These are phyloP conservation scores for Eucalyptus virginea DNA, from an alignment of 345 rosid genomes.

Conservation along the genomic window DNA sequence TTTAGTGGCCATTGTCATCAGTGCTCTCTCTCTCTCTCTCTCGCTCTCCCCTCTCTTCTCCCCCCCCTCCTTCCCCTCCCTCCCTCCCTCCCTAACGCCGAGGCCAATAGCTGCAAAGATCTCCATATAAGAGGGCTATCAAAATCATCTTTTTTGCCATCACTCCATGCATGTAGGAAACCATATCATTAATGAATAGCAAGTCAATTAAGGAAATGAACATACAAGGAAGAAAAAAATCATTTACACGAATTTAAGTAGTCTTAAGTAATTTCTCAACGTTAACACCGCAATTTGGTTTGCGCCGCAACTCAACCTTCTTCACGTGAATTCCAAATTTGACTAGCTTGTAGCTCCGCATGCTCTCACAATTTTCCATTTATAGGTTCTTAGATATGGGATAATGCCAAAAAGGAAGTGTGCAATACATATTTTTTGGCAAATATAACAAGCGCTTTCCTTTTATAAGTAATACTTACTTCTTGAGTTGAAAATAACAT, in stretches of 20 bases:
- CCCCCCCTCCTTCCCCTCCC: accelerated
- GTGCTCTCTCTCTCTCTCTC: neutral
- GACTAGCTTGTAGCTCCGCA: neutral
- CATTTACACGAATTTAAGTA: neutral
- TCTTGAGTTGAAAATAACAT: neutral
- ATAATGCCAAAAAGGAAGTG: neutral
- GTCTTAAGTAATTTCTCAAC: neutral
- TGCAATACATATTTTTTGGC: too few relatives aligned
- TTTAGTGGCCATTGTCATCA: neutral
- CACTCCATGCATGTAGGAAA: neutral
- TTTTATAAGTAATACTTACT: neutral
- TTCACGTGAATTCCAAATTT: neutral
- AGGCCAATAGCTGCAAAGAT: neutral
- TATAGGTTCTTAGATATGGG: neutral
- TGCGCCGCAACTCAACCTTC: neutral
- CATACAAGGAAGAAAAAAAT: neutral
- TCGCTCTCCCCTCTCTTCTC: too few relatives aligned
- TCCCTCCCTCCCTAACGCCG: too few relatives aligned
- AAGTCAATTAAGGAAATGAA: neutral
- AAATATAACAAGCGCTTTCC: too few relatives aligned
- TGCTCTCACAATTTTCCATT: neutral
- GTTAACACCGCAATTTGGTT: neutral
- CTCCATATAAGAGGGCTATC: neutral
- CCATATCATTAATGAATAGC: neutral
- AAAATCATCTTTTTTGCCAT: neutral